phyloP scores from a whole-genome alignment of 495 filamentous ascomycete genomes.

The Emericellopsis terricola region DNA sequence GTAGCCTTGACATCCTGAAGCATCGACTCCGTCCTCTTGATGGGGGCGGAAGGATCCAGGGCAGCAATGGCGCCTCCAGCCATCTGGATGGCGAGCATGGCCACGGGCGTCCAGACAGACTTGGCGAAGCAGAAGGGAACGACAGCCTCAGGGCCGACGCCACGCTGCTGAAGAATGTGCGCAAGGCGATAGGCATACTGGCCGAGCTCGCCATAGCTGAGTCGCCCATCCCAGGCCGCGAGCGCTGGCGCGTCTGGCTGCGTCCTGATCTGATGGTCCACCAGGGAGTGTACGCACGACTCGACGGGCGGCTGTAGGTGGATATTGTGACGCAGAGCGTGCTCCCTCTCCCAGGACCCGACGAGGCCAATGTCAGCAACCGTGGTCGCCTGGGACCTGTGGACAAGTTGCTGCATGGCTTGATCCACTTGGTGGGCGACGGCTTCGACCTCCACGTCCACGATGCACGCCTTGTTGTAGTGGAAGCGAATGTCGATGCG shows the following conservation, averaged over 20 bases:
- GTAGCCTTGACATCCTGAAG: too few species aligned
- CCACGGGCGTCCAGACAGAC: slow-evolving; percentile 23
- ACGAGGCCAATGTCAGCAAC: too few species aligned
- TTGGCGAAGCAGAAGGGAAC: slow-evolving; percentile 28
- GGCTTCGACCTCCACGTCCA: too few species aligned
- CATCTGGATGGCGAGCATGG: slow-evolving; percentile 29
- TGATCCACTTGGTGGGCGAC: too few species aligned
- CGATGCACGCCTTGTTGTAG: too few species aligned
- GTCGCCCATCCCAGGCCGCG: slow-evolving; percentile 32
- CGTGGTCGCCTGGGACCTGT: too few species aligned
- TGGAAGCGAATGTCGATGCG: too few species aligned
- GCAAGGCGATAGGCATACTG: slow-evolving; percentile 30
- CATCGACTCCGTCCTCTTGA: too few species aligned
- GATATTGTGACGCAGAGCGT: too few species aligned
- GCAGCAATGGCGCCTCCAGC: slow-evolving; percentile 2
- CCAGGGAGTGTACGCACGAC: background rate
- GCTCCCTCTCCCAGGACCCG: too few species aligned
- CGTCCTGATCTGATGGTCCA: background rate
- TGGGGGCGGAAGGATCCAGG: background rate
- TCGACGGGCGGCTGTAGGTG: too few species aligned
- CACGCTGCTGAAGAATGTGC: slow-evolving; percentile 14
- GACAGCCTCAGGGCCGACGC: slow-evolving; percentile 21
- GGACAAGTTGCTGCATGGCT: too few species aligned
- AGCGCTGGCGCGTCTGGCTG: slow-evolving; percentile 6
- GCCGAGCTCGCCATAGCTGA: slow-evolving; percentile 19